Conservation (phyloP, 2,329 filamentous ascomycete species). For the Fusarium acutatum region DNA sequence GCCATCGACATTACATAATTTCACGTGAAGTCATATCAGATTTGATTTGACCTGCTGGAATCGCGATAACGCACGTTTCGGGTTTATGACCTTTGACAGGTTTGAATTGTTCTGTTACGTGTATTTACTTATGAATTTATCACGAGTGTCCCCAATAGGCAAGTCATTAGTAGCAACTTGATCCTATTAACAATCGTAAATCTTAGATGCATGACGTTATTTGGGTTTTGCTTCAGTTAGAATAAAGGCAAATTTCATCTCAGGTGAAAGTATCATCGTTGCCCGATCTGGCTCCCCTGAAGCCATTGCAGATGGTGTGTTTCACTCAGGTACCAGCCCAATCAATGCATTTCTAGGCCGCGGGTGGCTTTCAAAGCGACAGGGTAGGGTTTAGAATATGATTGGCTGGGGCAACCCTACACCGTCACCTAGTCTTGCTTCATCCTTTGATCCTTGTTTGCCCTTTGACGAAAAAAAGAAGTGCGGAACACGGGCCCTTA, state of each 20-base stretch:
- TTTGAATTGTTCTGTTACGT: neutral
- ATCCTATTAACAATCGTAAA: constrained; percentile 3
- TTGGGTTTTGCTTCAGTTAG: constrained; percentile 4
- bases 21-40: constrained; percentile 3
- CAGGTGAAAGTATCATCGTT: constrained; percentile 1
- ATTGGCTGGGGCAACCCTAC: constrained; percentile 24
- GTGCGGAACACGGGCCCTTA: constrained; percentile 4
- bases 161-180: neutral
- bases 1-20: neutral
- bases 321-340: constrained; percentile 38
- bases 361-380: constrained; percentile 36
- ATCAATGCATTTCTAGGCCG: constrained; percentile 22
- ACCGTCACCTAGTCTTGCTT: constrained; percentile 29
- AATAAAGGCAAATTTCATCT: neutral
- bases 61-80: neutral
- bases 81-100: neutral
- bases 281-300: constrained; percentile 12
- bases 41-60: neutral
- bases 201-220: neutral
- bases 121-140: neutral
- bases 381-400: neutral
- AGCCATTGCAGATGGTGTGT: constrained; percentile 31
- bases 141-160: neutral
- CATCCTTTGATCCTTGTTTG: constrained; percentile 7
- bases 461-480: neutral